Evolutionary conservation across 1,284 basidiomycete species (phyloP), one percentile per base, ranked within the genome.

Genomic region (Pseudozyma hubeiensis): DNA sequence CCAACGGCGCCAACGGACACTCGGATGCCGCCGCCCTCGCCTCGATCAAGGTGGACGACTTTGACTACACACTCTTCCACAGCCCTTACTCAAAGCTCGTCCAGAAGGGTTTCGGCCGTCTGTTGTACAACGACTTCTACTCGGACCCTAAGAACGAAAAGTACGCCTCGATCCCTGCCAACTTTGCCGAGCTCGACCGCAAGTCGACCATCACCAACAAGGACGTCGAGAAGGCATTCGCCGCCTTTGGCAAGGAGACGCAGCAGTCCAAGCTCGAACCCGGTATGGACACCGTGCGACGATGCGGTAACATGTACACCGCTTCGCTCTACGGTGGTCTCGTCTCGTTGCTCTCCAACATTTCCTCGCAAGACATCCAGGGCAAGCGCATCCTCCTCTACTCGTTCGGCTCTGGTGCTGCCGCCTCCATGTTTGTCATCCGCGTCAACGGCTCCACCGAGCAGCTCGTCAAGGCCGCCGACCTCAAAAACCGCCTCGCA

Each of bases 11-110:
- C 56, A 73, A 70, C 59, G 74, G 65, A 52, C 65, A 76, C 53
- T 61, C 75, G 31, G 65, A 66, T 39, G 59, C 69, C n/a, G 67
- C 68, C 37, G 62, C 53, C 44, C 74, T 77, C 40, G 72, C 80
- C 33, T 58, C 77, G 47, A 64, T 92, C 86, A 91, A 91, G 44
- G 88, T 94, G 44, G 90, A 90, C 66, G 89, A 91, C 82, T 89
- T 94, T 84, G 93, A 97, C 87, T 96, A 92, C 85, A 89, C 91
- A 71, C 90, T 95, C 83, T 93, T 96, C 89, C 88, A 89, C 75
- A 76, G 54, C 60, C 96, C 96, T 1, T 99, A 98, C 87, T 94
- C 94, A 87, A 99, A 99, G 88, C 93, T 97, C 85, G 94, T 97
- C 50, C 93, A 97, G 86, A 99, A 98, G 87, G 94, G 93, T 46